Evolutionary conservation across 75 land plant species (phyloP).

Genomic region (Selaginella tamariscina): DNA sequence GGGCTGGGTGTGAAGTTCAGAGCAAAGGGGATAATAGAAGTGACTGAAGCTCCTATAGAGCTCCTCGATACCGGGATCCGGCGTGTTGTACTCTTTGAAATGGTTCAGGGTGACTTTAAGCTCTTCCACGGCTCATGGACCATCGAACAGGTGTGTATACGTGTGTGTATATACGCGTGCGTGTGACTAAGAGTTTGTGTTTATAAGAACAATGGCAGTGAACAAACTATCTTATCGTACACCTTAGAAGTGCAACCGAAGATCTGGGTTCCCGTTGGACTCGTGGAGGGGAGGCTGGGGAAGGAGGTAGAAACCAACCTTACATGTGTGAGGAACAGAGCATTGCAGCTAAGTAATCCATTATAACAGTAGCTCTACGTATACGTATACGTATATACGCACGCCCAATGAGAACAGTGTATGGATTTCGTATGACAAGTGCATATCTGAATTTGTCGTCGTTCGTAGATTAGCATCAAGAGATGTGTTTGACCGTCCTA

Average conservation of each 20-base stretch:
- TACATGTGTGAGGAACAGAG: slow-evolving; percentile 34
- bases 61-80: slow-evolving; percentile 27
- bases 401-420: too few relatives aligned
- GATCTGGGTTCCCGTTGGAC: slow-evolving; percentile 63
- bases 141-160: slow-evolving; percentile 47
- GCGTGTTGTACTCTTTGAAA: slow-evolving; percentile 67
- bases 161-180: too few relatives aligned
- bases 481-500: too few relatives aligned
- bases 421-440: too few relatives aligned
- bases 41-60: slow-evolving; percentile 51
- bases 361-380: too few relatives aligned
- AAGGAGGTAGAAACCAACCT: slow-evolving; percentile 58
- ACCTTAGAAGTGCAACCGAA: slow-evolving; percentile 67
- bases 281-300: slow-evolving; percentile 59
- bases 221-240: slow-evolving; percentile 41
- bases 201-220: neutral
- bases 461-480: too few relatives aligned
- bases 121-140: slow-evolving; percentile 75
- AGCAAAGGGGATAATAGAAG: slow-evolving; percentile 70
- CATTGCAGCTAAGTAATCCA: too few relatives aligned
- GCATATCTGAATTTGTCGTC: too few relatives aligned
- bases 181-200: neutral
- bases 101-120: slow-evolving; percentile 81
- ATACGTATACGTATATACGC: too few relatives aligned
- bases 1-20: slow-evolving; percentile 71